Evolutionary conservation across 345 rosid species (phyloP), one percentile per base, ranked within the genome.

Genomic region (Populus tremula): DNA sequence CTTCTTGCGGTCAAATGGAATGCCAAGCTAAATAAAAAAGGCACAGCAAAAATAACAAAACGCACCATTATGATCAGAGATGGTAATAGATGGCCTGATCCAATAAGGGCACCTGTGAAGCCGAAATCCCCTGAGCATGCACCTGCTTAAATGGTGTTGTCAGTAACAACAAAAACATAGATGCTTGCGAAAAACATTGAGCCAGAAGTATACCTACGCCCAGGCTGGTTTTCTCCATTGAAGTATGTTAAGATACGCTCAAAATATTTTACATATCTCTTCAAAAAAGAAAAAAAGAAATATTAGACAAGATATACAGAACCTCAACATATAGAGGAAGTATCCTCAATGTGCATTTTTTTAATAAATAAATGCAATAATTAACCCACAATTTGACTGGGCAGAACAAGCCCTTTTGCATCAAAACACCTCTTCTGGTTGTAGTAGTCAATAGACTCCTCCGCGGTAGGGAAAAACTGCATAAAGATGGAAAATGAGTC

Each of bases 381-480:
- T 59, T 71, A 64, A 88, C 94, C 88, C 78, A 92, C 97, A 87
- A 92, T 91, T 87, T 92, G 97, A 85, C 97, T 92, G 20, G 97
- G 97, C 72, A 92, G 90, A 86, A 90, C 93, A 27, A 95, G 91
- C 80, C 96, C 99, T 85, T 91, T 93, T 69, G 92, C 96, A 85
- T 96, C 94, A 9, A 87, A 41, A 79, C 97, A 95, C 89, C 99
- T 86, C 90, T 92, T 96, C 83, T 93, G 94, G 87, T 96, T 93
- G 86, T 87, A 96, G 82, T 86, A 96, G 78, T 88, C 89, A 74
- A 93, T 90, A 70, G 94, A 87, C 80, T 92, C 97, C 85, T 92
- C 97, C 1, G 97, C 95, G 41, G 97, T 91, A n/a, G 97, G 97
- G 73, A 93, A 93, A 84, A 93, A 93, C 97, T 93, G 90, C 64